Conservation (phyloP, 2,329 filamentous ascomycete species). For the Dryadomyces quercivorus region DNA sequence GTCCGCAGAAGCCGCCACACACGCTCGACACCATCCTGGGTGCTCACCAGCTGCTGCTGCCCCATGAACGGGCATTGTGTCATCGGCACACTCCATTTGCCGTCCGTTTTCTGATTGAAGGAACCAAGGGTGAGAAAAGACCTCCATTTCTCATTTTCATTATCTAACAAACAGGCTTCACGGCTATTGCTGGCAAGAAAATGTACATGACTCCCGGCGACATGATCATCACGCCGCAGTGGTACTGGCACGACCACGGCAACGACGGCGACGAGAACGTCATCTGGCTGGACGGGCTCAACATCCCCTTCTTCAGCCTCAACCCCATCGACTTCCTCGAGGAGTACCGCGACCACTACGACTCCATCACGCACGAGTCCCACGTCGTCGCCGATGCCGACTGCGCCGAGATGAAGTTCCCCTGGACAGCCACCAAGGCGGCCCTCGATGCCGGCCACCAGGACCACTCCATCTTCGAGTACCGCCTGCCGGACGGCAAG, state of each 20-base stretch:
- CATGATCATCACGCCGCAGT: slow-evolving; percentile 43
- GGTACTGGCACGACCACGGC: slow-evolving; percentile 49
- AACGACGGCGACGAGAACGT: slow-evolving; percentile 41
- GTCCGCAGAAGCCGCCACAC: slow-evolving; percentile 25
- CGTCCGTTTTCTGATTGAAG: slow-evolving; percentile 45
- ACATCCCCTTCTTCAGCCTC: slow-evolving; percentile 38
- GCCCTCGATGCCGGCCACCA: background rate
- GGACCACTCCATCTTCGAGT: background rate
- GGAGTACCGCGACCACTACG: slow-evolving; percentile 22
- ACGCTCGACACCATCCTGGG: slow-evolving; percentile 47
- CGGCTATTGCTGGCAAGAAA: slow-evolving; percentile 40
- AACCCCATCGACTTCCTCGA: slow-evolving; percentile 42
- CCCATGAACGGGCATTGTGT: slow-evolving; percentile 40
- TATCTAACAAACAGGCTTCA: no score
- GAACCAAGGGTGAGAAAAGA: slow-evolving; percentile 27
- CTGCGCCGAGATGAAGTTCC: background rate
- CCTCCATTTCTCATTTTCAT: no score
- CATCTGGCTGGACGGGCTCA: slow-evolving; percentile 45
- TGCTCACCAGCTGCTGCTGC: slow-evolving; percentile 43
- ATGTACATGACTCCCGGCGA: slow-evolving; percentile 40
- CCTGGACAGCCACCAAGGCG: background rate
- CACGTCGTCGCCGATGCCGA: background rate
- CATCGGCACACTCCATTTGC: slow-evolving; percentile 45
- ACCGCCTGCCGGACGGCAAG: background rate
- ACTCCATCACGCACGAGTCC: background rate